A percentile compares a stretch with the other conserved stretches of the same genome.
phyloP scores from a whole-genome alignment of 2,329 filamentous ascomycete species.

The Fusarium duplospermum region DNA sequence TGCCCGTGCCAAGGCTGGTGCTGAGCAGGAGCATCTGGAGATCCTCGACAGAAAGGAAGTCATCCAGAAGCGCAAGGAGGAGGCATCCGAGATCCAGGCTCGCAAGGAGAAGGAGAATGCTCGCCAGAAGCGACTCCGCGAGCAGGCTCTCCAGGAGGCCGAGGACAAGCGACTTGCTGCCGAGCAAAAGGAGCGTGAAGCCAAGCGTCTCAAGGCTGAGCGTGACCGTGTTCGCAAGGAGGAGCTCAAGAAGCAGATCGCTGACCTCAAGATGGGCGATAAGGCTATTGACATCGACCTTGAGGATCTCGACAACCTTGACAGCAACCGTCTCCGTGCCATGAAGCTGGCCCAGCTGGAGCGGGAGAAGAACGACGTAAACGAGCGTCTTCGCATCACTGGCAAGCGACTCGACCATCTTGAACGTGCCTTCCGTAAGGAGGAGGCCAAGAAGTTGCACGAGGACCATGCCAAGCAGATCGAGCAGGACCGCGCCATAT shows the following conservation, averaged over 20 bases:
- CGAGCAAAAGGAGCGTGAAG: slow-evolving; percentile 91
- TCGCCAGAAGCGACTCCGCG: slow-evolving; percentile 84
- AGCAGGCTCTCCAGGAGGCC: slow-evolving; percentile 88
- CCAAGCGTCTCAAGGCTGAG: slow-evolving; percentile 86
- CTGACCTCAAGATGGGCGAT: slow-evolving; percentile 88
- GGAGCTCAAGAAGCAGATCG: slow-evolving; percentile 92
- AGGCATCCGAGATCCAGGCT: slow-evolving; percentile 88
- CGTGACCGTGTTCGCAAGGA: slow-evolving; percentile 90
- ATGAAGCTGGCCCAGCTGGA: slow-evolving; percentile 97
- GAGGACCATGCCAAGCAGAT: slow-evolving; percentile 88
- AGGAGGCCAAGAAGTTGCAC: slow-evolving; percentile 91
- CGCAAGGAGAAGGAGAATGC: slow-evolving; percentile 94
- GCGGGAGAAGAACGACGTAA: slow-evolving; percentile 97
- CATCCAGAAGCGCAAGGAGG: slow-evolving; percentile 97
- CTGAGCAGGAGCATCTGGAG: slow-evolving; percentile 90
- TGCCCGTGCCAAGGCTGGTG: slow-evolving; percentile 83
- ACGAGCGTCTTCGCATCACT: slow-evolving; percentile 89
- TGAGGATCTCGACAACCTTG: slow-evolving; percentile 85
- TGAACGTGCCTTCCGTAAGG: slow-evolving; percentile 95
- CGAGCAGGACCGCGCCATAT: slow-evolving; percentile 80
- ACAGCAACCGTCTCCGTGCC: slow-evolving; percentile 89
- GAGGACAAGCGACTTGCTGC: slow-evolving; percentile 90
- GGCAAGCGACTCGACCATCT: slow-evolving; percentile 97
- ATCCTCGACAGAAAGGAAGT: slow-evolving; percentile 87
- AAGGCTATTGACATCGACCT: slow-evolving; percentile 82